Percentiles rank a stretch among this genome's conserved stretches.
Evolutionary conservation across 106 monocot species (phyloP).

Genomic region (Allium fistulosum): DNA sequence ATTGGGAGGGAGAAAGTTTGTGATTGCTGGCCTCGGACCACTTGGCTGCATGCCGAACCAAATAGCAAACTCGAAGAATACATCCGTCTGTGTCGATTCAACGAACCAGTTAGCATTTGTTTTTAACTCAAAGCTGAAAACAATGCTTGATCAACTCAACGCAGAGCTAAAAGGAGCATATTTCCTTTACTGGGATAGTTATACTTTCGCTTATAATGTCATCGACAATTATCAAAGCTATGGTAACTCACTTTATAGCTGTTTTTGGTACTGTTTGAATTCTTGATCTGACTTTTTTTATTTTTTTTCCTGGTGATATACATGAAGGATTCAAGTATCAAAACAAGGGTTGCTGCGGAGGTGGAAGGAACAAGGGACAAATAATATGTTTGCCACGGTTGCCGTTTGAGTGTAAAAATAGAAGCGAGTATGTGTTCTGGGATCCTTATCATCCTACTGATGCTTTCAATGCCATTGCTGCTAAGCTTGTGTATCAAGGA

Average conservation of each 20-base stretch:
- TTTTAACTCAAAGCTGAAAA: neutral
- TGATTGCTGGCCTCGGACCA: conserved; percentile 32
- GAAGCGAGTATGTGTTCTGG: conserved; percentile 41
- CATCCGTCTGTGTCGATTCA: neutral
- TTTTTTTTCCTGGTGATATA: neutral
- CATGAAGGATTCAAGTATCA: conserved; percentile 36
- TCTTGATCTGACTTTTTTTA: neutral
- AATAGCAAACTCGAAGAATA: neutral
- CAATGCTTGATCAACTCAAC: neutral
- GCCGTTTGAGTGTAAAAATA: conserved; percentile 24
- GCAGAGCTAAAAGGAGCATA: neutral
- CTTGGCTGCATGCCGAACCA: conserved; percentile 60
- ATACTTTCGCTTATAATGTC: conserved; percentile 11
- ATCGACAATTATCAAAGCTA: conserved; percentile 31
- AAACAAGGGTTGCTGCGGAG: conserved; percentile 41
- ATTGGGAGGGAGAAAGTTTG: conserved; percentile 32
- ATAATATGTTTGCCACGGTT: conserved; percentile 34
- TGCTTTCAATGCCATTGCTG: conserved; percentile 28
- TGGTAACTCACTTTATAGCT: conserved; percentile 15
- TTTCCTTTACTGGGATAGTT: conserved; percentile 4
- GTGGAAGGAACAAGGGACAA: conserved; percentile 37
- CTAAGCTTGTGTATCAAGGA: conserved; percentile 19
- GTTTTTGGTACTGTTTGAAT: neutral
- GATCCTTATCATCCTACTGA: conserved; percentile 55
- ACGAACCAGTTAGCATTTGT: conserved; percentile 29